Evolutionary conservation across 345 rosid species (phyloP), one percentile per base, ranked within the genome.

Genomic region (Microthlaspi erraticum): DNA sequence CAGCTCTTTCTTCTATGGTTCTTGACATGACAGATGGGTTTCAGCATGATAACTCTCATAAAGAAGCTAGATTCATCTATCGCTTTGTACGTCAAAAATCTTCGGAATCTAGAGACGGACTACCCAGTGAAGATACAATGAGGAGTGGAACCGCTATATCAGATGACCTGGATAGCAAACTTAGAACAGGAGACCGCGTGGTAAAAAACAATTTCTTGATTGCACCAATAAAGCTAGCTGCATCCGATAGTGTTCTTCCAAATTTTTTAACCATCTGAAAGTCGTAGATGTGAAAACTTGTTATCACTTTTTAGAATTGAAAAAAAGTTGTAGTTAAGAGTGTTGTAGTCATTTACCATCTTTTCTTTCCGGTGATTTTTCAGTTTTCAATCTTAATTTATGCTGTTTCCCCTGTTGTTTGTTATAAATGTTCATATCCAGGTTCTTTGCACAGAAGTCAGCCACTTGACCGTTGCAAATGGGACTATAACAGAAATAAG

Each of bases 101-200:
- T 13, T 77, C 81, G 45, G 60, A 76, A 26, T 59, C 69, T 41
- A 73, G 68, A 56, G 53, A 58, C 38, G 53, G 66, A 66, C 80
- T 64, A 63, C 74, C 84, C 55, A 73, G 60, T 10, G 73, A 77
- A 71, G 84, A 81, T 71, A 55, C 77, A 31, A 64, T 33, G 10
- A 61, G 48, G 73, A 70, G 68, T 48, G 74, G 43, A 29, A 43
- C 75, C 74, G 58, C 81, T 67, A 66, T 77, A 32, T 53, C 54
- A 49, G 81, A 85, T 75, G 83, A 78, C 80, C 70, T 87, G 72
- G 84, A 83, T 72, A 76, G 85, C 81, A 76, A 76, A 12, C 91
- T 94, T 50, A 86, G 72, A 86, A 77, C 58, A 72, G 99, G 99
- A 75, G 99, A 91, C 73, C 83, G 82, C 70, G 99, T 94, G 96